Conservation (phyloP, 2,329 filamentous ascomycete genomes). For the Neonectria neomacrospora region DNA sequence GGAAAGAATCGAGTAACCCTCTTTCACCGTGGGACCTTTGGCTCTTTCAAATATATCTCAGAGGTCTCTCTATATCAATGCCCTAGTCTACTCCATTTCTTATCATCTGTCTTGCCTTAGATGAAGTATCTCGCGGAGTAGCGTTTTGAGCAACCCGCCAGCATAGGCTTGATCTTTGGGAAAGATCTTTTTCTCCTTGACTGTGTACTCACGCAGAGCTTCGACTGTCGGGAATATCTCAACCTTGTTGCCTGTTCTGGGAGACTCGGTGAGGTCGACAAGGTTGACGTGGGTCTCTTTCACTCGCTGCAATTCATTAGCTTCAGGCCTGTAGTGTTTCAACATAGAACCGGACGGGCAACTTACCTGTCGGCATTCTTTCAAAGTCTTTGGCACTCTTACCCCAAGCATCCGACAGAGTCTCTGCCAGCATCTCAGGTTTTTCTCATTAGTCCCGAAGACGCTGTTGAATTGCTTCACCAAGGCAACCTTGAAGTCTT, state of each 20-base stretch:
- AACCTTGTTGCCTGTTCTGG: constrained; percentile 4
- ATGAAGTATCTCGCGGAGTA: constrained; percentile 27
- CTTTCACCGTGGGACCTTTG: background rate
- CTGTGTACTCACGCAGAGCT: constrained; percentile 18
- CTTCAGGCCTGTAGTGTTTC: too few species aligned
- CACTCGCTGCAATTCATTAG: constrained; percentile 14
- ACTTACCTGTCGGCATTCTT: constrained; percentile 22
- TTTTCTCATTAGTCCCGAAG: constrained; percentile 19
- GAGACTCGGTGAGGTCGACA: constrained; percentile 23
- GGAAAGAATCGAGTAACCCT: background rate
- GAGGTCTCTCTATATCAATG: background rate
- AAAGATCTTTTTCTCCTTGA: constrained; percentile 7
- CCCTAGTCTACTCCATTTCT: background rate
- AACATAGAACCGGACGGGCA: too few species aligned
- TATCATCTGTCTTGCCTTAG: background rate
- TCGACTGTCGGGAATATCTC: constrained; percentile 15
- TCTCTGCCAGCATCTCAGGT: constrained; percentile 23
- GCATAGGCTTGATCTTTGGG: constrained; percentile 16
- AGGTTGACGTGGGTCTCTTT: constrained; percentile 27
- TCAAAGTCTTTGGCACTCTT: constrained; percentile 13
- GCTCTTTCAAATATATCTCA: background rate
- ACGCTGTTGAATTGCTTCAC: constrained; percentile 22
- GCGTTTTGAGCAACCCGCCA: constrained; percentile 21
- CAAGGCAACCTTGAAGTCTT: constrained; percentile 18
- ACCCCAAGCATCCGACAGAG: constrained; percentile 26